phyloP scores from a whole-genome alignment of 179 eudicot genomes.

The Drosera spatulata region DNA sequence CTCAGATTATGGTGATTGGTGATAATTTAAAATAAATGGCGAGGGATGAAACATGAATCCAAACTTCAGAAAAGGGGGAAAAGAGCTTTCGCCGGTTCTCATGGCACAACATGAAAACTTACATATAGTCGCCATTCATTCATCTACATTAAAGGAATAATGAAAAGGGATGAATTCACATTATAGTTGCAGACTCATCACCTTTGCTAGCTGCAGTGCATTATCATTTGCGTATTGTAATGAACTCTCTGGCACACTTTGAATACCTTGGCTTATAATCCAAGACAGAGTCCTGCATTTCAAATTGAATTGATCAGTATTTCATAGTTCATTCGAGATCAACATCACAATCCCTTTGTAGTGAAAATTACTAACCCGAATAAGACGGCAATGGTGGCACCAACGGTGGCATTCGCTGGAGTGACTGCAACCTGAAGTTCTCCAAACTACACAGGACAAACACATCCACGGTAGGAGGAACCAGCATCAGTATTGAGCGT shows the following conservation, averaged over 20 bases:
- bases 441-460: constrained; percentile 60
- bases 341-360: neutral
- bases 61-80: too few relatives aligned
- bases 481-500: neutral
- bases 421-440: constrained; percentile 85
- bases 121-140: too few relatives aligned
- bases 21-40: too few relatives aligned
- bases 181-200: constrained; percentile 3
- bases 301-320: neutral
- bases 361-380: constrained; percentile 44
- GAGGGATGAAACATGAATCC: too few relatives aligned
- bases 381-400: constrained; percentile 59
- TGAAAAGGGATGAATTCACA: too few relatives aligned
- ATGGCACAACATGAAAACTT: too few relatives aligned
- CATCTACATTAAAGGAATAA: too few relatives aligned
- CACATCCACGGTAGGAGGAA: neutral
- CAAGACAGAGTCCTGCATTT: constrained; percentile 64
- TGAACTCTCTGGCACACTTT: constrained; percentile 72
- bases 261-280: constrained; percentile 84
- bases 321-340: neutral
- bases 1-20: too few relatives aligned
- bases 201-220: constrained; percentile 81
- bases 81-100: too few relatives aligned
- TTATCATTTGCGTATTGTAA: constrained; percentile 84
- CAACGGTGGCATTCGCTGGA: constrained; percentile 63